phyloP scores from a whole-genome alignment of 2,329 filamentous ascomycete species.

The Xylariaceae sp. region DNA sequence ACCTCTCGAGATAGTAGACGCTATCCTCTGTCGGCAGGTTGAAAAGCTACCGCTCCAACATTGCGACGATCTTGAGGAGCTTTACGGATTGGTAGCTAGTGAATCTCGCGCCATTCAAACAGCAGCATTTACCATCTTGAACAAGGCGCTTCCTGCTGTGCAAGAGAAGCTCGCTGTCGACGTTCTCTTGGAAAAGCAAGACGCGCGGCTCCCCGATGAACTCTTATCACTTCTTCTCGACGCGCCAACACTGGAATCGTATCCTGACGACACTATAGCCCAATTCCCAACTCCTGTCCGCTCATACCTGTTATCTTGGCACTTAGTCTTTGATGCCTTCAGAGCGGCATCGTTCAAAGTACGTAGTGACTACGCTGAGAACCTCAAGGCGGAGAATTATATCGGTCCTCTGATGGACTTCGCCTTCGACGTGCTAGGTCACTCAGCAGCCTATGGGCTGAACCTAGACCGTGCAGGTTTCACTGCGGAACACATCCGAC shows the following conservation, averaged over 20 bases:
- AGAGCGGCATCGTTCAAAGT: slow-evolving; percentile 79
- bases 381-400: slow-evolving; percentile 76
- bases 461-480: slow-evolving; percentile 75
- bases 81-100: slow-evolving; percentile 79
- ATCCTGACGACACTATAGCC: slow-evolving; percentile 70
- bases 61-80: slow-evolving; percentile 67
- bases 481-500: slow-evolving; percentile 59
- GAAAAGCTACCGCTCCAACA: slow-evolving; percentile 67
- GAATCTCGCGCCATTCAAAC: slow-evolving; percentile 78
- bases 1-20: slow-evolving; percentile 77
- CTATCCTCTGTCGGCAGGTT: slow-evolving; percentile 73
- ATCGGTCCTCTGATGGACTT: slow-evolving; percentile 76
- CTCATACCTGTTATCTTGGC: slow-evolving; percentile 88
- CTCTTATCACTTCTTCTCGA: slow-evolving; percentile 84
- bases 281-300: slow-evolving; percentile 74
- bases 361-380: slow-evolving; percentile 78
- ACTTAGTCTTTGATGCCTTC: slow-evolving; percentile 87
- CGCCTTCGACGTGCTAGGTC: slow-evolving; percentile 83
- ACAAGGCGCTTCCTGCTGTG: slow-evolving; percentile 75
- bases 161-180: slow-evolving; percentile 88
- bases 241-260: slow-evolving; percentile 72
- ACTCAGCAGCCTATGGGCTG: slow-evolving; percentile 74
- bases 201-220: slow-evolving; percentile 80
- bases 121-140: slow-evolving; percentile 80
- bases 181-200: slow-evolving; percentile 71